phyloP scores from a whole-genome alignment of 352 stramenopile species.

The Pythium plurisporium region DNA sequence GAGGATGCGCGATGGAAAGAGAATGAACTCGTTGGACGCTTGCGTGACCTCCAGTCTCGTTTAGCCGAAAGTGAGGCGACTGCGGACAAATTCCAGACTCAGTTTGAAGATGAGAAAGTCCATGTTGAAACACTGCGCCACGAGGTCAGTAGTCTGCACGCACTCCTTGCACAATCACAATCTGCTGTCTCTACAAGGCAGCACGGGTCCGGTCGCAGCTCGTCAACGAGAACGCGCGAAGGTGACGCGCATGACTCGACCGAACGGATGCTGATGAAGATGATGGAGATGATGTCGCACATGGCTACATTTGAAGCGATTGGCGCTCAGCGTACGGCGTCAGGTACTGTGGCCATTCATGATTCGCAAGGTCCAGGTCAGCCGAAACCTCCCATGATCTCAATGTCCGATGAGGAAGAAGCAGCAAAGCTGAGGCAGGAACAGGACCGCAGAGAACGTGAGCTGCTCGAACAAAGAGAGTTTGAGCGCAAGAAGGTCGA shows the following conservation, averaged over 20 bases:
- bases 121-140: slow-evolving; percentile 65
- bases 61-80: slow-evolving; percentile 47
- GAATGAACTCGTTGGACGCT: slow-evolving; percentile 43
- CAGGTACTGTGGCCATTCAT: no score
- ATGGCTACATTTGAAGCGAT: no score
- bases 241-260: slow-evolving; percentile 14
- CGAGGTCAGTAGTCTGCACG: slow-evolving; percentile 58
- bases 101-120: slow-evolving; percentile 76
- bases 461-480: slow-evolving; percentile 47
- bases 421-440: slow-evolving; percentile 28
- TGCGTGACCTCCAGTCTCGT: slow-evolving; percentile 44
- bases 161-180: slow-evolving; percentile 59
- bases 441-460: slow-evolving; percentile 36
- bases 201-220: neutral
- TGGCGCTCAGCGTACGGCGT: no score
- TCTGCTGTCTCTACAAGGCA: slow-evolving; percentile 41
- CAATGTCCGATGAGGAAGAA: neutral
- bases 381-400: neutral
- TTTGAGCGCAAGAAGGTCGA: slow-evolving; percentile 37
- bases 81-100: slow-evolving; percentile 54
- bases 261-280: slow-evolving; percentile 40
- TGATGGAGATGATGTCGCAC: slow-evolving; percentile 63
- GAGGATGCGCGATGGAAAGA: slow-evolving; percentile 51
- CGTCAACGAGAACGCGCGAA: slow-evolving; percentile 4
- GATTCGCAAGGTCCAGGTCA: neutral